Evolutionary conservation across 495 filamentous ascomycete genomes (phyloP), one percentile per base, ranked within the genome.

Genomic region (Aspergillus campestris): DNA sequence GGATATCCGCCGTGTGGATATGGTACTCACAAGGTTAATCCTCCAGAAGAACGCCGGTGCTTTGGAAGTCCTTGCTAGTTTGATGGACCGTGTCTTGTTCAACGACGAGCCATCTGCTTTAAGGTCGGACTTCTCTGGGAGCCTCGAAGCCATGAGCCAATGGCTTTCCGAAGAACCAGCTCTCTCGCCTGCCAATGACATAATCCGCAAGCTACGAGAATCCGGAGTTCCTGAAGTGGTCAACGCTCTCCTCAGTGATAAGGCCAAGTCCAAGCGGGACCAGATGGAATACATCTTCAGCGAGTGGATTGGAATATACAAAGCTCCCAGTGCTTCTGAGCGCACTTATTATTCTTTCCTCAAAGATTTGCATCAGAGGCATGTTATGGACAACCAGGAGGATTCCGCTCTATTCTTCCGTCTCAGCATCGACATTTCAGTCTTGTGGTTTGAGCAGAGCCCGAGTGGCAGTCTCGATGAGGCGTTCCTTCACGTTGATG

Each of bases 251-350:
- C 58, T 71, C 33, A 74, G 67, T 46, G 74, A 79, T 41, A 67
- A 68, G 42, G 64, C 78, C 15, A 52, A 66, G 44, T 60, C 72
- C 10, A 81, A 80, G 54, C 77, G 79, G 36, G 84, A 91, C 42
- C 90, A 95, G 52, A 79, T 95, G 66, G 85, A 94, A 54, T 97
- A 97, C 57, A 75, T 94, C 34, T 95, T 99, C 59, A 86, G 83
- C 8, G 92, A 97, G 60, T 99, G 92, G 92, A 76, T 89, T 45
- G 79, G 82, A 33, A 75, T 97, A 11, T 89, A 80, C 69, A 80
- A 84, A 61, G 83, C 86, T 39, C 73, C 77, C 8, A 75, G 79
- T 49, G 79, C 81, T 0, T 79, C 79, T 8, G 84, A 89, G 28
- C 87, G 84, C 54, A 75, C 83, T 0, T 72, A 79, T 42, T 64